Conservation (phyloP, 2,329 filamentous ascomycete species). For the Capronia americana region DNA sequence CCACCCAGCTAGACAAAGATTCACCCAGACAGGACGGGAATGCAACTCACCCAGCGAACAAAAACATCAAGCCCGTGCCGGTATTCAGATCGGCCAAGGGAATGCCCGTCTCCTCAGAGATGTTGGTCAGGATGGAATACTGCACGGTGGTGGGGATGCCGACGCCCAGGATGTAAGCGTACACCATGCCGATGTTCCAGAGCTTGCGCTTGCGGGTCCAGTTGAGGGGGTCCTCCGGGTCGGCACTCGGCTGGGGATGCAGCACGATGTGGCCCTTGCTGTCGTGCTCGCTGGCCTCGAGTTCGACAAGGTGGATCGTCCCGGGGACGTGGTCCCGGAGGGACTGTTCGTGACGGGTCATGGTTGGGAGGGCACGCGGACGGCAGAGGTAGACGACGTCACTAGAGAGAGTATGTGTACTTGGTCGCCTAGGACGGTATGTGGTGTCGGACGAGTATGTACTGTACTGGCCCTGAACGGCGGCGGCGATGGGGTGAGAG, state of each 20-base stretch:
- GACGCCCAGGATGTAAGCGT: conserved; percentile 49
- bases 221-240: conserved; percentile 57
- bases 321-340: conserved; percentile 46
- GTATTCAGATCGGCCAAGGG: conserved; percentile 46
- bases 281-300: conserved; percentile 41
- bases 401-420: no score
- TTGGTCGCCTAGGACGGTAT: not conserved
- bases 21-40: not conserved
- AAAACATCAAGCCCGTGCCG: conserved; percentile 50
- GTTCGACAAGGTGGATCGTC: conserved; percentile 53
- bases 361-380: not conserved
- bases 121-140: conserved; percentile 49
- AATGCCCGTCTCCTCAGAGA: conserved; percentile 48
- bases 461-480: no score
- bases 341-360: not conserved
- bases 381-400: no score
- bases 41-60: conserved; percentile 42
- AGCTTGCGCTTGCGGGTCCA: conserved; percentile 54
- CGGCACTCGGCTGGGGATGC: conserved; percentile 53
- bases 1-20: not conserved
- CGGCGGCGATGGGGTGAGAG: no score
- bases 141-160: conserved; percentile 49
- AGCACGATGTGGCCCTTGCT: conserved; percentile 44
- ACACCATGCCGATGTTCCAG: conserved; percentile 51
- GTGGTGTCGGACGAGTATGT: not conserved